Percentiles rank a stretch among this genome's conserved stretches.
Conservation (phyloP, 257 asterid genomes). For the Penstemon barbatus region DNA sequence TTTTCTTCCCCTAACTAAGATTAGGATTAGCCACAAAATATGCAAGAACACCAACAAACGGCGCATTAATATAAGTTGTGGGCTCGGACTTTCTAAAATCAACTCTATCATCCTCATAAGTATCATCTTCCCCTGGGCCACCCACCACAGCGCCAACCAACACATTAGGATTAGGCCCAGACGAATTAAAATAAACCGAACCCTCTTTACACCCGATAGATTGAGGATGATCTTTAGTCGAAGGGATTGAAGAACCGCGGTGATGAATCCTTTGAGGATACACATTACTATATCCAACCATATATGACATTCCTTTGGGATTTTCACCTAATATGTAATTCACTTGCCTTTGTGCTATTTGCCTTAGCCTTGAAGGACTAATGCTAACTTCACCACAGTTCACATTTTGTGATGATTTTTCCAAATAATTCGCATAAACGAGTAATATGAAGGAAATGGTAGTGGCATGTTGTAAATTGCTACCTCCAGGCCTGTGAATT, state of each 20-base stretch:
- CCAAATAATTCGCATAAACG: constrained; percentile 76
- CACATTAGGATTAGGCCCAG: constrained; percentile 77
- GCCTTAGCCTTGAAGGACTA: constrained; percentile 56
- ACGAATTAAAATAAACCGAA: constrained; percentile 64
- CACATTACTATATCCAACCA: constrained; percentile 83
- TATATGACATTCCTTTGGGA: constrained; percentile 89
- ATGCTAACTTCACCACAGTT: constrained; percentile 62
- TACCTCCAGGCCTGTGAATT: constrained; percentile 85
- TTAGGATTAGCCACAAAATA: constrained; percentile 71
- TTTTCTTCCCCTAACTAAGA: constrained; percentile 31
- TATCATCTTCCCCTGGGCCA: constrained; percentile 87
- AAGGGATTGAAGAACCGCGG: constrained; percentile 86
- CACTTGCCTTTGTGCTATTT: constrained; percentile 69
- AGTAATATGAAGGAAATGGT: constrained; percentile 75
- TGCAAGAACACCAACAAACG: constrained; percentile 88
- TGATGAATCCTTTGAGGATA: constrained; percentile 82
- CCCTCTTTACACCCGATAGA: constrained; percentile 71
- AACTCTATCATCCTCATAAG: constrained; percentile 60
- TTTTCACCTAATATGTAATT: constrained; percentile 90
- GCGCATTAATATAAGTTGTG: constrained; percentile 92
- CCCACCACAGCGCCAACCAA: constrained; percentile 90
- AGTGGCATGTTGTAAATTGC: constrained; percentile 93
- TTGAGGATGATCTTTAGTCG: constrained; percentile 64
- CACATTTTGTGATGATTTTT: constrained; percentile 54
- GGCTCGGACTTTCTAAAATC: constrained; percentile 79